Evolutionary conservation across 1,284 basidiomycete genomes (phyloP), one percentile per base, ranked within the genome.

Genomic region (Mycena citricolor): DNA sequence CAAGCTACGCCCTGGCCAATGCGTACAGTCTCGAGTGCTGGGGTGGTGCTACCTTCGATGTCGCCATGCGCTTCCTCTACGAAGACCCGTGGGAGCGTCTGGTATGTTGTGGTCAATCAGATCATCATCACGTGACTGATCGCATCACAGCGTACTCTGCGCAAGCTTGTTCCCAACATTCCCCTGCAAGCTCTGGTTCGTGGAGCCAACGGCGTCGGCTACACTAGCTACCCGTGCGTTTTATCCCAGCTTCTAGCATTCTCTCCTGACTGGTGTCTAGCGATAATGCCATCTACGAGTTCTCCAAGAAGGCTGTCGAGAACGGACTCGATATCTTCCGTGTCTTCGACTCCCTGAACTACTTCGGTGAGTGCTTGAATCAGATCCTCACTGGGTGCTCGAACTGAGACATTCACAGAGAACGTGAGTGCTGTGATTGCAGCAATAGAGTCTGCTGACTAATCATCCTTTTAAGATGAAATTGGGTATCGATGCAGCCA

Each of bases 301-400:
- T 95, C 73, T 94, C 89, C 49, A 94, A 93, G 76, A 90, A 97
- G 70, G 97, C 97, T 16, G 95, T 99, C 21, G 94, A 99, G 73
- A 97, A 95, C 57, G 97, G 97, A 65, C 81, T 99, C 36, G 97
- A 99, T 71, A 99, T 99, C 63, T 99, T 99, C 90, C 83, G 97
- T 66, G 94, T 99, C 45, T 99, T 99, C 59, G 97, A 99, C 70
- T 99, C 97, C 35, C 74, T 99, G 69, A 98, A 98, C 74, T 97
- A 97, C 68, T 86, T 97, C 54, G 94, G 93, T 81, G 71, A 39
- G 82, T 70, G 32, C 8, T 42, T 38, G 23, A 25, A n/a, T n/a
- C n/a, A n/a, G n/a, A n/a, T n/a, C n/a, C n/a, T n/a, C n/a, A n/a
- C n/a, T n/a, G n/a, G n/a, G n/a, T n/a, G n/a, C n/a, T n/a, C n/a